These are phyloP conservation scores for Penicillium sp. DNA, from an alignment of 2,329 filamentous ascomycete genomes.

Conservation along the genomic window DNA sequence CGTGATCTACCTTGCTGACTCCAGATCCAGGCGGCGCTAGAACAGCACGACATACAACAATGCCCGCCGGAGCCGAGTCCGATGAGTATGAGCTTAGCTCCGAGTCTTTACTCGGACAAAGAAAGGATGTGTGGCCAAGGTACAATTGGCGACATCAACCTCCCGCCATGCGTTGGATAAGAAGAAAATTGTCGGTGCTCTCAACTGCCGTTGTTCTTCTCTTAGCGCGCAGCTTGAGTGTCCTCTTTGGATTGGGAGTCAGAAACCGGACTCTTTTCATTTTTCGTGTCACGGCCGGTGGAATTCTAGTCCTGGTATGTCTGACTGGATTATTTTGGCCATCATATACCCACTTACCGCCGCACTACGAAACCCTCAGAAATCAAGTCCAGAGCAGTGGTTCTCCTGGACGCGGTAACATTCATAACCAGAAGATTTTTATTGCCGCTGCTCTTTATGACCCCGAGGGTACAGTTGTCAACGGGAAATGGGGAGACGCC, in stretches of 20 bases:
- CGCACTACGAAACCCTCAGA: slow-evolving; percentile 1
- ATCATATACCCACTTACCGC: slow-evolving; percentile 1
- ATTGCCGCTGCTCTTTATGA: slow-evolving; percentile 4
- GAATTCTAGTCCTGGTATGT: background rate
- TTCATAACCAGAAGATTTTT: background rate
- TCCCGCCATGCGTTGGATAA: background rate
- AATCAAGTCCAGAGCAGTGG: background rate
- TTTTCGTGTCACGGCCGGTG: background rate
- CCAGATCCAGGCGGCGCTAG: background rate
- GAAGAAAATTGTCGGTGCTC: background rate
- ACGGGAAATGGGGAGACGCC: background rate
- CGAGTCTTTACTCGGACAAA: background rate
- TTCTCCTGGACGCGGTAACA: background rate
- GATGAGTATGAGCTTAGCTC: slow-evolving; percentile 5
- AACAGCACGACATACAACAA: background rate
- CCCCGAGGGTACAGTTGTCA: background rate
- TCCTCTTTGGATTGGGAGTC: background rate
- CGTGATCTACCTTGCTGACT: background rate
- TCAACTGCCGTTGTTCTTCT: background rate
- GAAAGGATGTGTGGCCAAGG: background rate
- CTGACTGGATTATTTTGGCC: slow-evolving; percentile 5
- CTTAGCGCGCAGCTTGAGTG: background rate
- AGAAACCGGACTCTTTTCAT: background rate
- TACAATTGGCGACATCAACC: background rate
- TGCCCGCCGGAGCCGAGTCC: background rate